A percentile compares a stretch with the other conserved stretches of the same genome.
Evolutionary conservation across 176 grass and related monocot genomes (phyloP).

Genomic region (Pontederia paniculata): DNA sequence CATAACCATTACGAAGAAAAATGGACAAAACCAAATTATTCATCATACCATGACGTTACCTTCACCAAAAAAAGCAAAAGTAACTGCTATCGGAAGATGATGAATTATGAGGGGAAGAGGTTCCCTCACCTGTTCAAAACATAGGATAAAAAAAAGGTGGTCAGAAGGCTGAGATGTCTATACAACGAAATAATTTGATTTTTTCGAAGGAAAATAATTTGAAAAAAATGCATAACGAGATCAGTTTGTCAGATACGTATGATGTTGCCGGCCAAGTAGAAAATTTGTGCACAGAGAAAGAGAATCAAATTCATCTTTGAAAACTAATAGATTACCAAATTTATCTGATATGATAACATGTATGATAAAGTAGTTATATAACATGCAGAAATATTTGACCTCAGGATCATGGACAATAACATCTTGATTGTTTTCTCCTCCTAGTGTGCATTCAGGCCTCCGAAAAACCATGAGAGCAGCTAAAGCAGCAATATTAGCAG

Average conservation of each 20-base stretch:
- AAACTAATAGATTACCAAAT: no score
- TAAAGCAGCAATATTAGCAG: conserved; percentile 85
- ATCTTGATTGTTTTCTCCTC: conserved; percentile 74
- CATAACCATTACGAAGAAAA: not conserved
- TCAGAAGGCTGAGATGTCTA: not conserved
- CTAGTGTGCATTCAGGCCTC: conserved; percentile 69
- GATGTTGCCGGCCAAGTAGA: no score
- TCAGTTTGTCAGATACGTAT: no score
- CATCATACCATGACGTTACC: conserved; percentile 72
- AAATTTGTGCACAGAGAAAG: no score
- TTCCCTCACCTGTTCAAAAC: conserved; percentile 69
- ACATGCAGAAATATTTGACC: conserved; percentile 8
- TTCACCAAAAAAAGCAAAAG: conserved; percentile 81
- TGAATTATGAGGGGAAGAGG: conserved; percentile 78
- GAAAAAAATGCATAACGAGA: no score
- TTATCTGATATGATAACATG: no score
- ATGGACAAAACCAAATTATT: not conserved
- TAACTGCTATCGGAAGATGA: conserved; percentile 89
- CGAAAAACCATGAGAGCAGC: conserved; percentile 74
- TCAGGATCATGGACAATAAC: conserved; percentile 71
- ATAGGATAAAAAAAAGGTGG: not conserved
- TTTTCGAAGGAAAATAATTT: not conserved
- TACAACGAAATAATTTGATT: not conserved
- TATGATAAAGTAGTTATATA: no score
- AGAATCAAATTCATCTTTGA: no score